A percentile compares a stretch with the other conserved stretches of the same genome.
phyloP scores from a whole-genome alignment of 2,329 filamentous ascomycete species.

The Coniochaeta prunicola region DNA sequence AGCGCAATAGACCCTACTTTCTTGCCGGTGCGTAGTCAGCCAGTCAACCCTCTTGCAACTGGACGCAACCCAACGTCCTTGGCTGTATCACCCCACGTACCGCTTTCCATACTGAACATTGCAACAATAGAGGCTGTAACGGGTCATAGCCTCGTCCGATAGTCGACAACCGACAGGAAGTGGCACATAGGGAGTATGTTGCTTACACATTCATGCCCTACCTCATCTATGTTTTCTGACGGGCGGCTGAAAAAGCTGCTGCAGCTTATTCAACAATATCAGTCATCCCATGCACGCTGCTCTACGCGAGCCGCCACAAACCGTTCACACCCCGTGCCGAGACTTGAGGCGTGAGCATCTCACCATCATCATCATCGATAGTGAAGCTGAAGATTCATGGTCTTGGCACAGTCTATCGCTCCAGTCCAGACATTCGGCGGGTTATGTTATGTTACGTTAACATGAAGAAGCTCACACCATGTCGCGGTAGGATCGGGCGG shows the following conservation, averaged over 20 bases:
- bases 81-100: background rate
- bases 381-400: background rate
- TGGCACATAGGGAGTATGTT: background rate
- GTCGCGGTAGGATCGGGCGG: background rate
- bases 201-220: background rate
- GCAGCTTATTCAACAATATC: background rate
- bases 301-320: background rate
- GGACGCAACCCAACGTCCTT: background rate
- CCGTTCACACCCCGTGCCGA: background rate
- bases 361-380: background rate
- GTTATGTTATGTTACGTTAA: background rate
- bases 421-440: background rate
- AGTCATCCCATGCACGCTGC: background rate
- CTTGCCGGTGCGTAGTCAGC: background rate
- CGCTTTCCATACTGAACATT: background rate
- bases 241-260: background rate
- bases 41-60: background rate
- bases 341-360: background rate
- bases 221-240: background rate
- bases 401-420: background rate
- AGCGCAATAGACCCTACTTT: background rate
- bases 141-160: background rate
- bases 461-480: background rate
- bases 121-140: background rate
- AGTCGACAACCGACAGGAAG: background rate